Evolutionary conservation across 2,329 filamentous ascomycete species (phyloP).

Genomic region (Cladosporium sp.): DNA sequence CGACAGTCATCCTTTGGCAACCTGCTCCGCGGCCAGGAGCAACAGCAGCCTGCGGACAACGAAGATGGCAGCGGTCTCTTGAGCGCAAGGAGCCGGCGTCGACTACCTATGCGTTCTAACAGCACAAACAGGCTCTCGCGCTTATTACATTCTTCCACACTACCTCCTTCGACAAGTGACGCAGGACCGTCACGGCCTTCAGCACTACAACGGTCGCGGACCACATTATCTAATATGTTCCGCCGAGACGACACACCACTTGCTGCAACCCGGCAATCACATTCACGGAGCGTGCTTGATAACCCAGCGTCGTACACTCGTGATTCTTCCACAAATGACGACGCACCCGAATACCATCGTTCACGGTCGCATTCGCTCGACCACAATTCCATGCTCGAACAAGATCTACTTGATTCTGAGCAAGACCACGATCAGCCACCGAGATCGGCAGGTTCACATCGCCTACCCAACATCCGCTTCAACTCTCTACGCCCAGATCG

Average conservation of each 20-base stretch:
- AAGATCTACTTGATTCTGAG: conserved; percentile 36
- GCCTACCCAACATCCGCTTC: conserved; percentile 30
- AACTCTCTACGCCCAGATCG: conserved; percentile 36
- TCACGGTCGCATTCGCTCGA: conserved; percentile 37
- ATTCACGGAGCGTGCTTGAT: conserved; percentile 24
- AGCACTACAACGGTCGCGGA: conserved; percentile 18
- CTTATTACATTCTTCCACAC: conserved; percentile 29
- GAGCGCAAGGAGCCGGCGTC: conserved; percentile 10
- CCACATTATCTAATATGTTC: conserved; percentile 19
- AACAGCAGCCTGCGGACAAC: background rate
- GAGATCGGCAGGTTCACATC: conserved; percentile 31
- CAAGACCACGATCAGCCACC: conserved; percentile 23
- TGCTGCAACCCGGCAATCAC: conserved; percentile 4
- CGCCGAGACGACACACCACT: conserved; percentile 5
- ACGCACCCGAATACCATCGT: conserved; percentile 25
- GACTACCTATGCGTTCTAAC: conserved; percentile 20
- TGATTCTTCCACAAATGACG: conserved; percentile 19
- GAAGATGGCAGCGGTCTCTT: conserved; percentile 12
- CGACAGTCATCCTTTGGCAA: conserved; percentile 14
- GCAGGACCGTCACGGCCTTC: conserved; percentile 18
- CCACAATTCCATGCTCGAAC: conserved; percentile 35
- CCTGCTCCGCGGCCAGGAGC: conserved; percentile 10
- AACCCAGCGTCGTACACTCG: conserved; percentile 30
- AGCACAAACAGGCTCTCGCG: conserved; percentile 33
- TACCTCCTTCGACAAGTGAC: conserved; percentile 21